These are phyloP conservation scores for Picea sitchensis DNA, from an alignment of 75 land plant species.

Conservation along the genomic window DNA sequence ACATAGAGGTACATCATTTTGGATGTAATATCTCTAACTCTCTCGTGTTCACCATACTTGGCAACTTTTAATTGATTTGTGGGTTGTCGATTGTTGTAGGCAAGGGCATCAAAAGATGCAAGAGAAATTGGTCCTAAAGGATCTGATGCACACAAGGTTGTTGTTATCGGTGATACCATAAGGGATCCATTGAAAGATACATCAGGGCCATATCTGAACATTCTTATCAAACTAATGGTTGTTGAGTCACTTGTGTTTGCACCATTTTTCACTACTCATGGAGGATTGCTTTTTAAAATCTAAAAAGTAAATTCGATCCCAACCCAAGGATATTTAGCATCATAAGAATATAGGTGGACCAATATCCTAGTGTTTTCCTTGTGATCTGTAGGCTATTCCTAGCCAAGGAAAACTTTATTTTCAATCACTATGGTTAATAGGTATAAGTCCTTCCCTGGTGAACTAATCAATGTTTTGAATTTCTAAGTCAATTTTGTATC, in stretches of 20 bases:
- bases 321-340: no score
- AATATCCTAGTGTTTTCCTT: no score
- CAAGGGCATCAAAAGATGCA: slow-evolving; percentile 46
- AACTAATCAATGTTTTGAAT: no score
- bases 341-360: no score
- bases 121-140: slow-evolving; percentile 49
- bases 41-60: background rate
- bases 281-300: slow-evolving; percentile 14
- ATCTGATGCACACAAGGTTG: slow-evolving; percentile 41
- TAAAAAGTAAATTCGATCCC: background rate
- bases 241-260: slow-evolving; percentile 70
- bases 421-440: no score
- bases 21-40: background rate
- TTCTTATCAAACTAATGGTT: slow-evolving; percentile 43
- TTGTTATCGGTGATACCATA: slow-evolving; percentile 40
- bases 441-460: no score
- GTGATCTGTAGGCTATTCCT: no score
- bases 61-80: background rate
- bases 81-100: slow-evolving; percentile 20
- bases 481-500: no score
- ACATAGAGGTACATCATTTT: slow-evolving; percentile 31
- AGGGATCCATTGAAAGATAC: slow-evolving; percentile 47
- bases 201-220: slow-evolving; percentile 43
- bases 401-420: no score
- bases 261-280: slow-evolving; percentile 40